Percentiles rank a stretch among this genome's conserved stretches.
These are phyloP conservation scores for Amphicarpaea edgeworthii DNA, from an alignment of 306 rosid species.

Conservation along the genomic window DNA sequence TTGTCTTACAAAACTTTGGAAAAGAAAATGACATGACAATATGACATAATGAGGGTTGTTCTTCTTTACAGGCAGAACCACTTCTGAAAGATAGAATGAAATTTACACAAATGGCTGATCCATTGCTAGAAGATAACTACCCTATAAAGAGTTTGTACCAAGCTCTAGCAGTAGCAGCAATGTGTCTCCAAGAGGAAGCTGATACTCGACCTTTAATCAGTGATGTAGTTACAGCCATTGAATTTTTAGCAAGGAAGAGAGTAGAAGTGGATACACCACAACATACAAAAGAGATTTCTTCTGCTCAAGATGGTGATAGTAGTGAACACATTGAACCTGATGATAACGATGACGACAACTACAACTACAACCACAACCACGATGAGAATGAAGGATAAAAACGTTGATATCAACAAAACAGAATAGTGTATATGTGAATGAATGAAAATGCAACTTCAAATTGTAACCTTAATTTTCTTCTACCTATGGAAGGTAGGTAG, in stretches of 20 bases:
- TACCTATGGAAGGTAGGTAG: not conserved
- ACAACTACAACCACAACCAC: no score
- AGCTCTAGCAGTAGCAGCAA: slow-evolving; percentile 92
- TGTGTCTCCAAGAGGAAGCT: slow-evolving; percentile 95
- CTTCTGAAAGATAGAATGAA: slow-evolving; percentile 72
- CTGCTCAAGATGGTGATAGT: not conserved
- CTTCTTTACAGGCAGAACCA: slow-evolving; percentile 76
- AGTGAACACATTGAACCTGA: slow-evolving; percentile 30
- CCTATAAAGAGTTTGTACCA: slow-evolving; percentile 78
- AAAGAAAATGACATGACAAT: not conserved
- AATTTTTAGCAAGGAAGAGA: slow-evolving; percentile 54
- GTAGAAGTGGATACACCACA: slow-evolving; percentile 31
- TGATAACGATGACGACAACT: rapidly evolving
- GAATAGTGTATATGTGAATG: not conserved
- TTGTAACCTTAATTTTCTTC: not conserved
- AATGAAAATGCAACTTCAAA: slow-evolving; percentile 20
- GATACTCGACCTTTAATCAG: slow-evolving; percentile 74
- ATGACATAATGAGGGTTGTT: not conserved
- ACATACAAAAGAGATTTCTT: slow-evolving; percentile 3
- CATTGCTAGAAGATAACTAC: slow-evolving; percentile 63
- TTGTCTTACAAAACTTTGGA: not conserved
- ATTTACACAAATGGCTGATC: slow-evolving; percentile 75
- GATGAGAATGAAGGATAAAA: not conserved
- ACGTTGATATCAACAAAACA: not conserved
- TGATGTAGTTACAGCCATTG: slow-evolving; percentile 84